These are phyloP conservation scores for Claviceps sp. DNA, from an alignment of 2,329 filamentous ascomycete genomes.

Conservation along the genomic window DNA sequence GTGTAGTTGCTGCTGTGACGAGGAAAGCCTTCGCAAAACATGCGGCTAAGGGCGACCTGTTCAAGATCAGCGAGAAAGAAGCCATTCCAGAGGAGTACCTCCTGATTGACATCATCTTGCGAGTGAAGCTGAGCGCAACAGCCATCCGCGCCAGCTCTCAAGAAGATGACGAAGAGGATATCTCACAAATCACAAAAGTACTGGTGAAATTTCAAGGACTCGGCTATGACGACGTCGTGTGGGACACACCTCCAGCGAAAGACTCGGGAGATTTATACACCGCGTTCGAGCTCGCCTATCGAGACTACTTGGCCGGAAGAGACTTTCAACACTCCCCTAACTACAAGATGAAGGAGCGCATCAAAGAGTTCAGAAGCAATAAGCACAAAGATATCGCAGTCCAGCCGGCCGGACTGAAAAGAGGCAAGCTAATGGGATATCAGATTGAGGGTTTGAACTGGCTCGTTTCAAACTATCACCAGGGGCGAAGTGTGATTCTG, in stretches of 20 bases:
- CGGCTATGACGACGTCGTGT: slow-evolving; percentile 79
- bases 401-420: slow-evolving; percentile 62
- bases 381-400: slow-evolving; percentile 56
- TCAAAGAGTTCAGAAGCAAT: slow-evolving; percentile 51
- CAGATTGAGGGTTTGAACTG: slow-evolving; percentile 90
- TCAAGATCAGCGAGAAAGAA: slow-evolving; percentile 57
- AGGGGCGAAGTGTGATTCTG: slow-evolving; percentile 71
- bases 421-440: slow-evolving; percentile 82
- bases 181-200: slow-evolving; percentile 58
- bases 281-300: slow-evolving; percentile 72
- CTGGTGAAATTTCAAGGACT: slow-evolving; percentile 89
- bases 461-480: slow-evolving; percentile 83
- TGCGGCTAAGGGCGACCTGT: slow-evolving; percentile 40
- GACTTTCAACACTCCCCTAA: slow-evolving; percentile 49
- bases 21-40: slow-evolving; percentile 65
- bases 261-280: slow-evolving; percentile 55
- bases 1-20: slow-evolving; percentile 49
- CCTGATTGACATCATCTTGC: slow-evolving; percentile 77
- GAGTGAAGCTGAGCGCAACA: slow-evolving; percentile 44
- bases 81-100: slow-evolving; percentile 82
- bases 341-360: slow-evolving; percentile 48
- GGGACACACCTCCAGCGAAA: slow-evolving; percentile 65
- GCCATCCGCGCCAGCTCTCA: slow-evolving; percentile 43
- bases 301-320: slow-evolving; percentile 70
- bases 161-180: slow-evolving; percentile 56